Conservation (phyloP, 257 asterid genomes). For the Haberlea rhodopensis region DNA sequence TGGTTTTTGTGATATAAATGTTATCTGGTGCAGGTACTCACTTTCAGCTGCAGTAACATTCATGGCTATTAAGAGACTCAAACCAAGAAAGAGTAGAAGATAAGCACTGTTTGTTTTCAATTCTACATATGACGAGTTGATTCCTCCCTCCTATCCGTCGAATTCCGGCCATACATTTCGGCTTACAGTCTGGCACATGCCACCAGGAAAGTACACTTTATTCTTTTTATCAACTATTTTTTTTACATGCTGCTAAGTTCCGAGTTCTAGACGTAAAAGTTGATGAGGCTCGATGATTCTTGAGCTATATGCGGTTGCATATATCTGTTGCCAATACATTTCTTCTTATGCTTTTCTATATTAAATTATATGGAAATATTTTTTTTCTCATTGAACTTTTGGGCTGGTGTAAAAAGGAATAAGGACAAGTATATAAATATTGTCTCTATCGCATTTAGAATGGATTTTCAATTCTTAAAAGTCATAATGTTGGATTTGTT, state of each 20-base stretch:
- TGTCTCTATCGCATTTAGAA: no score
- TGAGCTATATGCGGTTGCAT: background rate
- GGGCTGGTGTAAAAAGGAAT: no score
- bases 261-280: background rate
- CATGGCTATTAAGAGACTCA: conserved; percentile 85
- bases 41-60: conserved; percentile 91
- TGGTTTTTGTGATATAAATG: conserved; percentile 10
- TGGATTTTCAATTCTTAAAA: no score
- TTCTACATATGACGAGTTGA: background rate
- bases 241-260: background rate
- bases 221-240: background rate
- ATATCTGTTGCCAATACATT: no score
- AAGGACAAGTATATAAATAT: no score
- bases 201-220: no score
- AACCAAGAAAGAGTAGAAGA: conserved; percentile 50
- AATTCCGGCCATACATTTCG: background rate
- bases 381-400: no score
- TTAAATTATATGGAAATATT: no score
- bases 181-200: background rate
- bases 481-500: no score
- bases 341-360: no score
- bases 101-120: conserved; percentile 27
- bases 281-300: background rate
- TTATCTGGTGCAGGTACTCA: conserved; percentile 64
- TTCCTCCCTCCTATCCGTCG: background rate